Conservation (phyloP, 2,329 filamentous ascomycete genomes). For the Proliferodiscus dingleyae region DNA sequence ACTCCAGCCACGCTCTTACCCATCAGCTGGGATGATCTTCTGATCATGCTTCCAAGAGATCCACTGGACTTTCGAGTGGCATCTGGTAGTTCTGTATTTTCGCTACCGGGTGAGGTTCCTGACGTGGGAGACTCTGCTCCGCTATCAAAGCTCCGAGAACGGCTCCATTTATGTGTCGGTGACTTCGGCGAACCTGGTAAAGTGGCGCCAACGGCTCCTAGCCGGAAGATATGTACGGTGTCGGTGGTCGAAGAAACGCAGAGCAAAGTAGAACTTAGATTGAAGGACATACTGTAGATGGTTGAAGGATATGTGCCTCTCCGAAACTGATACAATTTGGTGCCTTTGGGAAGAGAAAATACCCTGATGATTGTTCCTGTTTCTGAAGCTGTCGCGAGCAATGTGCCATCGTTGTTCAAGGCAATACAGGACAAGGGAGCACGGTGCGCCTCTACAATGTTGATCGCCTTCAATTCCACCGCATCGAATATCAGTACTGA, state of each 20-base stretch:
- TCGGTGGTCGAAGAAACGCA: constrained; percentile 96
- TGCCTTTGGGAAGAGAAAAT: constrained; percentile 83
- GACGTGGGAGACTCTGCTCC: constrained; percentile 45
- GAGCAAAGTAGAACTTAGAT: constrained; percentile 84
- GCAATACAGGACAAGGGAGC: constrained; percentile 87
- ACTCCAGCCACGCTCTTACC: constrained; percentile 83
- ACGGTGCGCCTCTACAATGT: constrained; percentile 91
- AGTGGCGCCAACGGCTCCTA: constrained; percentile 47
- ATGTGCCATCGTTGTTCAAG: constrained; percentile 84
- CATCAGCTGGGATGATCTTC: constrained; percentile 93
- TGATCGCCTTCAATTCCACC: constrained; percentile 82
- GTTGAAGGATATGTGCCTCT: constrained; percentile 91
- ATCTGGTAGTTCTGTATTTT: constrained; percentile 25
- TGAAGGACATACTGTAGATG: constrained; percentile 99
- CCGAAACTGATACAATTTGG: constrained; percentile 94
- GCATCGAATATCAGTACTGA: constrained; percentile 93
- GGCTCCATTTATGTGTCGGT: constrained; percentile 21
- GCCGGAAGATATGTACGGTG: constrained; percentile 92
- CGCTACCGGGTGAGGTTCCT: constrained; percentile 27
- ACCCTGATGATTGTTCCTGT: constrained; percentile 97
- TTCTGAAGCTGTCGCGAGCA: constrained; percentile 91
- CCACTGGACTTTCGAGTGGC: constrained; percentile 55
- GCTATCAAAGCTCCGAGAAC: constrained; percentile 49
- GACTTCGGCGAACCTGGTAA: constrained; percentile 31
- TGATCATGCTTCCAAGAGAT: constrained; percentile 82